Conservation (phyloP, 768 basidiomycete species). For the Phylloporus sp. region DNA sequence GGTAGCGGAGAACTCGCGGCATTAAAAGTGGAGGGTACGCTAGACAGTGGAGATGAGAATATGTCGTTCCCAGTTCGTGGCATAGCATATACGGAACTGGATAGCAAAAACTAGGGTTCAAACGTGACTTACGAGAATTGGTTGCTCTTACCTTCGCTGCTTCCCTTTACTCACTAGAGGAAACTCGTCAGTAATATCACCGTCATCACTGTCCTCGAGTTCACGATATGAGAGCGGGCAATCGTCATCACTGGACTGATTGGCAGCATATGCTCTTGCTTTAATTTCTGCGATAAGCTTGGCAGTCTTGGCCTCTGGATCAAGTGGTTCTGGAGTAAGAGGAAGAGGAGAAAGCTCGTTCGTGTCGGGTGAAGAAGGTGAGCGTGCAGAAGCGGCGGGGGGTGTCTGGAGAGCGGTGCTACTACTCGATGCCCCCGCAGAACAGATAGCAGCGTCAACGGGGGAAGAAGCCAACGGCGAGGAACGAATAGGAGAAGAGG, state of each 20-base stretch:
- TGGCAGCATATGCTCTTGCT: conserved; percentile 51
- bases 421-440: conserved; percentile 2
- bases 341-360: conserved; percentile 21
- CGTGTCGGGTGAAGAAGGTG: conserved; percentile 26
- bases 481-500: conserved; percentile 9
- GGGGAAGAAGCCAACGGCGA: conserved; percentile 6
- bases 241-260: conserved; percentile 43
- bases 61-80: neutral
- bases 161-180: conserved; percentile 7
- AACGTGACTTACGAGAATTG: neutral
- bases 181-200: conserved; percentile 32
- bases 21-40: conserved; percentile 10
- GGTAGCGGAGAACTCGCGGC: conserved; percentile 1
- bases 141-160: conserved; percentile 8
- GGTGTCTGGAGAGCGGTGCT: conserved; percentile 12
- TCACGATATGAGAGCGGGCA: conserved; percentile 36
- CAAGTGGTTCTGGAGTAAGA: conserved; percentile 30
- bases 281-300: conserved; percentile 63
- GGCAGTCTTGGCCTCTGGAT: conserved; percentile 44
- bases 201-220: conserved; percentile 52
- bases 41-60: conserved; percentile 25
- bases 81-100: conserved; percentile 8
- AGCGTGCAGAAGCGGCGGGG: conserved; percentile 3
- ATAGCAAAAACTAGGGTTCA: neutral
- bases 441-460: conserved; percentile 8